Percentiles rank a stretch among this genome's conserved stretches.
Evolutionary conservation across 164 flowering plant species (phyloP).

Genomic region (Echeveria elegans): DNA sequence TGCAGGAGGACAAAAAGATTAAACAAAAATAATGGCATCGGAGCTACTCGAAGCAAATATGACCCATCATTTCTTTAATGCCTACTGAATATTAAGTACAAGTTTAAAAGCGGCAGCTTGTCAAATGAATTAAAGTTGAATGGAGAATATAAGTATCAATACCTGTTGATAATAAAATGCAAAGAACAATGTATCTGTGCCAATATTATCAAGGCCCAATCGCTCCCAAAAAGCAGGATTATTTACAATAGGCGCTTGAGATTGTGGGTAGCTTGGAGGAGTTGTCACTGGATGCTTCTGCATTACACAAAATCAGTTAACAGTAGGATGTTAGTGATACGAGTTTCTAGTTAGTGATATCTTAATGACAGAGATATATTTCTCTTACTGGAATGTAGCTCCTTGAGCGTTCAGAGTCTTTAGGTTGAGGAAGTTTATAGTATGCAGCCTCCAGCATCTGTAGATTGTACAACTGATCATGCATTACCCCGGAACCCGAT

Average conservation of each 20-base stretch:
- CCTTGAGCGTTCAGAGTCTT: constrained; percentile 87
- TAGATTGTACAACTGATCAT: constrained; percentile 64
- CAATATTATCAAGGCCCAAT: constrained; percentile 41
- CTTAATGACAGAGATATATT: neutral
- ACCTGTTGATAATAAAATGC: constrained; percentile 97
- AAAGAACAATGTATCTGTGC: constrained; percentile 84
- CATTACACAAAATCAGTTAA: constrained; percentile 10
- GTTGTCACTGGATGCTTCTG: constrained; percentile 81
- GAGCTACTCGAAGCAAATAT: no score
- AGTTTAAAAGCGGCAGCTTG: neutral
- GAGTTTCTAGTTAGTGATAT: neutral
- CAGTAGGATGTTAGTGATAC: neutral
- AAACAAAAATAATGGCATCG: no score
- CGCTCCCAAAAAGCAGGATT: constrained; percentile 96
- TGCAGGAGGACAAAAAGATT: no score
- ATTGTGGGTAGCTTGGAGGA: constrained; percentile 87
- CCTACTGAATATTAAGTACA: no score
- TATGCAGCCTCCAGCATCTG: constrained; percentile 94
- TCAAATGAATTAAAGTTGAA: neutral
- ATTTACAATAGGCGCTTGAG: constrained; percentile 76
- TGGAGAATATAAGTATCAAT: neutral
- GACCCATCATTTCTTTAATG: no score
- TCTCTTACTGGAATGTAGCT: constrained; percentile 68
- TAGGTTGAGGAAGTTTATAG: constrained; percentile 81
- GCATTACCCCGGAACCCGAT: constrained; percentile 41